Evolutionary conservation across 2,329 filamentous ascomycete genomes (phyloP).

Genomic region (Monosporascus sp.): DNA sequence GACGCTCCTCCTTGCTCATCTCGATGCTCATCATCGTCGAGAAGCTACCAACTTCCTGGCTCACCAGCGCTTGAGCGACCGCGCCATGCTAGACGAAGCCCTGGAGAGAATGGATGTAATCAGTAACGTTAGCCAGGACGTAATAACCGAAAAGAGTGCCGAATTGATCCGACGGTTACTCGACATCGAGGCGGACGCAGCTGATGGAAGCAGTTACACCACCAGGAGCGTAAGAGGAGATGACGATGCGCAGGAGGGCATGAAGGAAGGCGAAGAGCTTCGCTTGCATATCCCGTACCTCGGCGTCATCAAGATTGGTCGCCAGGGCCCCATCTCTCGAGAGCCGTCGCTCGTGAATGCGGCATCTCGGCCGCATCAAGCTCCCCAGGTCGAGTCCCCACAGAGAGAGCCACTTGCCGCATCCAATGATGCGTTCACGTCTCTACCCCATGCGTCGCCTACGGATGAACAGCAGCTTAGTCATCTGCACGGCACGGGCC

Average conservation of each 20-base stretch:
- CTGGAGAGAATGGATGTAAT: slow-evolving; percentile 27
- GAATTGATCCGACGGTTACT: slow-evolving; percentile 26
- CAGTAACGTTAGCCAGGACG: slow-evolving; percentile 21
- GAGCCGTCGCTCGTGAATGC: slow-evolving; percentile 2
- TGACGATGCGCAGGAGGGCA: no score
- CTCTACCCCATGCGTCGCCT: no score
- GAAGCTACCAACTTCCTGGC: slow-evolving; percentile 18
- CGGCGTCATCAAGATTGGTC: slow-evolving; percentile 26
- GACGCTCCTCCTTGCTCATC: slow-evolving; percentile 32
- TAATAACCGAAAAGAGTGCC: slow-evolving; percentile 25
- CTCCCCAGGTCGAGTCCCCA: no score
- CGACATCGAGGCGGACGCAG: slow-evolving; percentile 27
- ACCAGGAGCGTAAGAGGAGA: no score
- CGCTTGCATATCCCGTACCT: slow-evolving; percentile 14
- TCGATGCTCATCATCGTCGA: slow-evolving; percentile 21
- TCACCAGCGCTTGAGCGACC: slow-evolving; percentile 34
- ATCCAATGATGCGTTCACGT: no score
- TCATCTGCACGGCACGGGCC: background rate
- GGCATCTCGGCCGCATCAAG: background rate
- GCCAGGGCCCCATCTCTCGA: slow-evolving; percentile 14
- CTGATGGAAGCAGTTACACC: slow-evolving; percentile 10
- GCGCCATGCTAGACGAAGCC: slow-evolving; percentile 31
- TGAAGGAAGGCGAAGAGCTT: no score
- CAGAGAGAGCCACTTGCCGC: no score
- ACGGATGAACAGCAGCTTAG: no score